phyloP scores from a whole-genome alignment of 768 basidiomycete genomes.

The Mycena latifolia region DNA sequence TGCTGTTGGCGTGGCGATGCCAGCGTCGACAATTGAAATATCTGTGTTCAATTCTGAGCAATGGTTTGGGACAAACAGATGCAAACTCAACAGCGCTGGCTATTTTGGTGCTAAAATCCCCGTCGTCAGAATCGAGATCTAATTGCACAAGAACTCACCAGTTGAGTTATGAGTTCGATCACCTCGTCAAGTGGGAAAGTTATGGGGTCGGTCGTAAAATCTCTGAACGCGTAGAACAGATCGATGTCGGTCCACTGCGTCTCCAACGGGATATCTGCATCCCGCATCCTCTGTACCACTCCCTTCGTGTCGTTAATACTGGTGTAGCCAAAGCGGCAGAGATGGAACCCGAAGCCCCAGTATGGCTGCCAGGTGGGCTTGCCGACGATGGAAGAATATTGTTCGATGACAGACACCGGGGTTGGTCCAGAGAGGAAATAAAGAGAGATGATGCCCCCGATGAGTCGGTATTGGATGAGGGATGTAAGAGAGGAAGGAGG shows the following conservation, averaged over 20 bases:
- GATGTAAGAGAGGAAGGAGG: conserved; percentile 66
- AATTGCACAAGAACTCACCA: conserved; percentile 57
- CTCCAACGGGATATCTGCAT: conserved; percentile 82
- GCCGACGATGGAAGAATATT: conserved; percentile 77
- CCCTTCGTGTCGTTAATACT: conserved; percentile 51
- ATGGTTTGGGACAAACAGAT: conserved; percentile 18
- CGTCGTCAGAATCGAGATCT: conserved; percentile 19
- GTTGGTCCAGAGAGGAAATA: conserved; percentile 81
- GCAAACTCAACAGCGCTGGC: conserved; percentile 58
- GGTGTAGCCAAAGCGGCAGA: conserved; percentile 49
- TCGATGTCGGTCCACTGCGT: conserved; percentile 88
- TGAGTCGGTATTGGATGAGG: conserved; percentile 76
- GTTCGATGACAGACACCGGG: conserved; percentile 71
- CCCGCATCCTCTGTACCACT: conserved; percentile 59
- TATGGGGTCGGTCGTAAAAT: conserved; percentile 77
- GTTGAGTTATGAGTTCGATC: conserved; percentile 61
- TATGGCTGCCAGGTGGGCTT: conserved; percentile 77
- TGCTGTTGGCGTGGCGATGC: conserved; percentile 67
- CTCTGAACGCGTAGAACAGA: conserved; percentile 68
- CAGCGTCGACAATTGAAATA: conserved; percentile 80
- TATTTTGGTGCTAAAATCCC: conserved; percentile 41
- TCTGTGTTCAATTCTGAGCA: conserved; percentile 49
- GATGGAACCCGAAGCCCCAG: conserved; percentile 72
- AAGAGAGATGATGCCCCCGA: conserved; percentile 83
- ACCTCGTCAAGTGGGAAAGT: conserved; percentile 70